Evolutionary conservation across 1,284 basidiomycete species (phyloP), one percentile per base, ranked within the genome.

Genomic region (Rhodotorula mucilaginosa): DNA sequence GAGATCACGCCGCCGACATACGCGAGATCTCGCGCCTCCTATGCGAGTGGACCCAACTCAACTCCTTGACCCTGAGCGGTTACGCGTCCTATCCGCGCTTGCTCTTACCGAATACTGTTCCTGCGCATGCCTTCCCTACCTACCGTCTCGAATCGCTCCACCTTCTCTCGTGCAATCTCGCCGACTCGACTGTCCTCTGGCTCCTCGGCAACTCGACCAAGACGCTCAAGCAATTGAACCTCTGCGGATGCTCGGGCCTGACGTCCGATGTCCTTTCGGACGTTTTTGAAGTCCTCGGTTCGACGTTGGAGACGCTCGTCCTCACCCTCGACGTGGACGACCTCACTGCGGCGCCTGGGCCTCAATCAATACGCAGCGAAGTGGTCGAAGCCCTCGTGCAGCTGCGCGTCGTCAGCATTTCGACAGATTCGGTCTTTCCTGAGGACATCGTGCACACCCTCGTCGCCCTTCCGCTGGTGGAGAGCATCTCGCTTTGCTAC

Each of bases 251-350:
- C 7, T 29, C 31, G 12, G 63, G 58, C 2, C 39, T 72, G 1
- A 26, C 64, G 2, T 18, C 51, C 18, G 61, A 60, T 5, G 26
- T 58, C 16, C 59, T 71, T 39, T 8, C 16, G 6, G 47, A 58
- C 58, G 19, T 65, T 16, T 65, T 68, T 56, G 4, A 23, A 5
- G 34, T 65, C 63, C 21, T 68, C 21, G 65, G 65, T 5, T 19
- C 21, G 15, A 64, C 34, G 0, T 51, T 70, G 51, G 34, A 71
- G 13, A 19, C 2, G 8, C 70, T 72, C 47, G 26, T 31, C 29
- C 59, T 68, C 44, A n/a, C 56, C 0, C 29, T 67, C 39, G 67
- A 72, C 49, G 23, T 58, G n/a, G 70, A 68, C 46, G 70, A 65
- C 47, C 58, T 69, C 15, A 10, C 39, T 21, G 34, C 61, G 1